phyloP scores from a whole-genome alignment of 352 stramenopile genomes.

The Stramenopiles sp. region DNA sequence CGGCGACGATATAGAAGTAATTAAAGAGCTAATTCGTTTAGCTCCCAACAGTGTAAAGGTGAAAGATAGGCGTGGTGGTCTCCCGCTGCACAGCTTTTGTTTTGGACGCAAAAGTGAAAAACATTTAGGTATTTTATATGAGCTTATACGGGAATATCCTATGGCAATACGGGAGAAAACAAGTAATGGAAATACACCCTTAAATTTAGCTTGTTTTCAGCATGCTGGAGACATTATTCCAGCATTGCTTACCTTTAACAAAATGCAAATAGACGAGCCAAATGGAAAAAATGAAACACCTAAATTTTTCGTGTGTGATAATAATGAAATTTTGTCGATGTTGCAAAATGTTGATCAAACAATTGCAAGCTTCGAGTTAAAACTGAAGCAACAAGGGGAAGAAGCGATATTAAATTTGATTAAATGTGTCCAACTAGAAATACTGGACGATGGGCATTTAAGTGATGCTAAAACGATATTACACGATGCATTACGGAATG shows the following conservation, averaged over 20 bases:
- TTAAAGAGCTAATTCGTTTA: neutral
- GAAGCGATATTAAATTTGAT: too few species aligned
- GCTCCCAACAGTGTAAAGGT: neutral
- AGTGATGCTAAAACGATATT: neutral
- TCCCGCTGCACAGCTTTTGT: neutral
- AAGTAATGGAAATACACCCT: neutral
- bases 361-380: too few species aligned
- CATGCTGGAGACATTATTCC: neutral
- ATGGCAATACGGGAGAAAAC: neutral
- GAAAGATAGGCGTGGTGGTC: neutral
- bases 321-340: neutral
- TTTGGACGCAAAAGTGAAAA: neutral
- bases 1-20: neutral
- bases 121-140: neutral
- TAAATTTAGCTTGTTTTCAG: neutral
- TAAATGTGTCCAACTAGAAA: too few species aligned
- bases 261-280: neutral
- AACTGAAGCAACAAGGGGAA: too few species aligned
- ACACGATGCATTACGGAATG: neutral
- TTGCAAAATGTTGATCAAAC: neutral
- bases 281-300: neutral
- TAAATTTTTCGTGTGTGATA: neutral
- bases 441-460: neutral
- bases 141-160: neutral
- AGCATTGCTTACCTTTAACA: neutral